Base-by-base conservation (phyloP, 139 green algal species). In the Raphidocelis subcapitata region DNA sequence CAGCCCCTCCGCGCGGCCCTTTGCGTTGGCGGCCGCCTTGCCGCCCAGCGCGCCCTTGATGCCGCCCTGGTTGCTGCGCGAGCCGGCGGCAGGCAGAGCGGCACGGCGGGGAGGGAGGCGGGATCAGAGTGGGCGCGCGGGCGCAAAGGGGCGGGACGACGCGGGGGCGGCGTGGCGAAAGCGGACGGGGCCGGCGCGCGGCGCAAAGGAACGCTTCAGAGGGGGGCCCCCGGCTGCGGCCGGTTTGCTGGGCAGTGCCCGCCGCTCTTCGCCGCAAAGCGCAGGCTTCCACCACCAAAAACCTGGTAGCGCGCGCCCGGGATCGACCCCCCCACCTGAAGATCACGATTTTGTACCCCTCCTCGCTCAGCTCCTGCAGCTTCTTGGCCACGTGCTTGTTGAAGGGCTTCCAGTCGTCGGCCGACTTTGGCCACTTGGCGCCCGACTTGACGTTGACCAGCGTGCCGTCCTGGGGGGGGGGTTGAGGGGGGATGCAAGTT, bases 261-360 rank as follows among this genome's bases (percentile, higher is more conserved):
- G 49, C 18, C n/a, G n/a, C n/a, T n/a, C n/a, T n/a, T n/a, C n/a
- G n/a, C n/a, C n/a, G n/a, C n/a, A n/a, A n/a, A n/a, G n/a, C n/a
- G n/a, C n/a, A n/a, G n/a, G n/a, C n/a, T n/a, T n/a, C n/a, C n/a
- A n/a, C n/a, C n/a, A n/a, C n/a, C n/a, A n/a, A n/a, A n/a, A n/a
- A n/a, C n/a, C n/a, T n/a, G n/a, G n/a, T n/a, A n/a, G n/a, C n/a
- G n/a, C n/a, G n/a, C n/a, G n/a, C n/a, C n/a, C n/a, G n/a, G n/a
- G n/a, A n/a, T n/a, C n/a, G n/a, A n/a, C 15, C 37, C 21, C 61
- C 72, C 49, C 51, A 91, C 86, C 75, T 91, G 81, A 93, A 89
- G 0, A 94, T 82, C 2, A 90, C 86, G 18, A 94, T 73, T 61
- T 88, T 89, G 80, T 86, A 93, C 2, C 85, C 88, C 0, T 89